Evolutionary conservation across 257 asterid genomes (phyloP).

Genomic region (Solanum ossicruentum): DNA sequence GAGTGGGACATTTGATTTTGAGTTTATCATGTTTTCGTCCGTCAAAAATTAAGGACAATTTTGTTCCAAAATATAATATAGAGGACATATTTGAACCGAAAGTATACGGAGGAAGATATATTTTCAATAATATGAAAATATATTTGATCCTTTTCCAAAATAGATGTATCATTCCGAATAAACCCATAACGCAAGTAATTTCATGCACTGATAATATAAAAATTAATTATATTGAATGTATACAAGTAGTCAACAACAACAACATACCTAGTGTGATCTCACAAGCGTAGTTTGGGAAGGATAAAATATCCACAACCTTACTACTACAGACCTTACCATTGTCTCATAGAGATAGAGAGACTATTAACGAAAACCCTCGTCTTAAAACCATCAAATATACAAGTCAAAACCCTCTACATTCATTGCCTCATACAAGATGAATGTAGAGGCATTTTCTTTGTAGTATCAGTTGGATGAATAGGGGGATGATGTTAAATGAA

Average conservation of each 20-base stretch:
- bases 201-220: neutral
- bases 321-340: no score
- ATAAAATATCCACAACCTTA: no score
- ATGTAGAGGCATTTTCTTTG: conserved; percentile 50
- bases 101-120: accelerated
- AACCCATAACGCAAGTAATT: neutral
- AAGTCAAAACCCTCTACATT: neutral
- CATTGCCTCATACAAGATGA: conserved; percentile 21
- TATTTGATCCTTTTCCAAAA: neutral
- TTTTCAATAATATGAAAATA: no score
- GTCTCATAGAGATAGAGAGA: no score
- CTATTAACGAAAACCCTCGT: no score
- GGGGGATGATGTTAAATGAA: neutral
- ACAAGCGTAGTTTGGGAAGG: no score
- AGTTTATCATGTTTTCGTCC: no score
- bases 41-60: no score
- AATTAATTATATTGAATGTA: neutral
- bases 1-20: no score
- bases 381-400: neutral
- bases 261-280: no score
- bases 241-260: neutral
- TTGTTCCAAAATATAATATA: no score
- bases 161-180: no score
- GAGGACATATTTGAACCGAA: neutral
- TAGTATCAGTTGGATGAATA: conserved; percentile 39